Evolutionary conservation across 202 grass and related monocot species (phyloP).

Genomic region (Digitaria exilis): DNA sequence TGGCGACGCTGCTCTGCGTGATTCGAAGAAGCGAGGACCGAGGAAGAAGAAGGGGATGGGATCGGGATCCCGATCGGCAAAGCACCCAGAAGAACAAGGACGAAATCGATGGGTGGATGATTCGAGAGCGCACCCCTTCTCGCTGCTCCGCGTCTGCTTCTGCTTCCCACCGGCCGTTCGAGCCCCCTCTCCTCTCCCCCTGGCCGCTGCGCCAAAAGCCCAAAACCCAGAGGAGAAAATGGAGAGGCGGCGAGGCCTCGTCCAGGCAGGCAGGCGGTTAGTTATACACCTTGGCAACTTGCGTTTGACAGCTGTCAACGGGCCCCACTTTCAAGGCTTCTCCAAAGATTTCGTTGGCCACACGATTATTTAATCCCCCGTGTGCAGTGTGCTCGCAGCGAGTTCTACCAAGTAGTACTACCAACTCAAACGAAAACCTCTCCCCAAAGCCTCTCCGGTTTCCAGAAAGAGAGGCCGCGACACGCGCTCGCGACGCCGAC

Average conservation of each 20-base stretch:
- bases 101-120: background rate
- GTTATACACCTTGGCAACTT: background rate
- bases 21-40: background rate
- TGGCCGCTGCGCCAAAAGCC: constrained; percentile 12
- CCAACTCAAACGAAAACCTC: no score
- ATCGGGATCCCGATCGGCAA: background rate
- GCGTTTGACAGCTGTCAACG: background rate
- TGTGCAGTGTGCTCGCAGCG: no score
- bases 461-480: no score
- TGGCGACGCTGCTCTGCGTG: no score
- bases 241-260: background rate
- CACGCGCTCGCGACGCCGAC: no score
- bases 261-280: background rate
- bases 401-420: no score
- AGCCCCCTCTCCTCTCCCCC: no score
- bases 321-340: no score
- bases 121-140: background rate
- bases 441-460: no score
- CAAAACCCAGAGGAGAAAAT: background rate
- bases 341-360: no score
- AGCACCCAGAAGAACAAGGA: background rate
- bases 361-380: no score
- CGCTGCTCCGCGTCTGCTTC: background rate
- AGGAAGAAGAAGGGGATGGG: background rate
- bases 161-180: background rate